These are phyloP conservation scores for Fusarium goolgardi DNA, from an alignment of 2,329 filamentous ascomycete species.

Conservation along the genomic window DNA sequence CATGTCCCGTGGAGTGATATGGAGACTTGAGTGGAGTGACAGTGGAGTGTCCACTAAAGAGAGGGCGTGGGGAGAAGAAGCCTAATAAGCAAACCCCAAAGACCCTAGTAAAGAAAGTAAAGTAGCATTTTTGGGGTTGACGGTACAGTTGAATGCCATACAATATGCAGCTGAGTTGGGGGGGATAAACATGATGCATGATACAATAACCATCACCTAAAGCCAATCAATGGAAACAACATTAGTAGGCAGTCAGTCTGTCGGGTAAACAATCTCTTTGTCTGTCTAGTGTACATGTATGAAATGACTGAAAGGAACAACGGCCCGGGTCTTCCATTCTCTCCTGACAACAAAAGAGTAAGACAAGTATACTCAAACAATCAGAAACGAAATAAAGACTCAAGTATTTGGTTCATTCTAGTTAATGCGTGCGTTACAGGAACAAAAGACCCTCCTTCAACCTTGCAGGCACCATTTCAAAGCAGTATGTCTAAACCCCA, in stretches of 20 bases:
- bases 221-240: background rate
- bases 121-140: constrained; percentile 19
- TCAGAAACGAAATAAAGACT: background rate
- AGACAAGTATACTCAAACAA: background rate
- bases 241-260: no score
- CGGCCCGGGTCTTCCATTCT: constrained; percentile 16
- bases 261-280: background rate
- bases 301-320: constrained; percentile 6
- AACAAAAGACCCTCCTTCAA: background rate
- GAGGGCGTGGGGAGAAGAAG: constrained; percentile 34
- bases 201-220: background rate
- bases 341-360: constrained; percentile 10
- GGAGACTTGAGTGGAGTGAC: constrained; percentile 40
- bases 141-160: background rate
- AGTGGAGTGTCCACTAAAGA: constrained; percentile 39
- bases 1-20: constrained; percentile 33
- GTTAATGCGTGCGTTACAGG: background rate
- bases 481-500: background rate
- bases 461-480: background rate
- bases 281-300: constrained; percentile 4
- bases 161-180: constrained; percentile 19
- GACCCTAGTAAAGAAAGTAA: background rate
- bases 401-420: background rate
- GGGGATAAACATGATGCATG: constrained; percentile 11
- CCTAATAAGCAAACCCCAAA: background rate